Conservation (phyloP, 2,329 filamentous ascomycete genomes). For the Neonectria faginata region DNA sequence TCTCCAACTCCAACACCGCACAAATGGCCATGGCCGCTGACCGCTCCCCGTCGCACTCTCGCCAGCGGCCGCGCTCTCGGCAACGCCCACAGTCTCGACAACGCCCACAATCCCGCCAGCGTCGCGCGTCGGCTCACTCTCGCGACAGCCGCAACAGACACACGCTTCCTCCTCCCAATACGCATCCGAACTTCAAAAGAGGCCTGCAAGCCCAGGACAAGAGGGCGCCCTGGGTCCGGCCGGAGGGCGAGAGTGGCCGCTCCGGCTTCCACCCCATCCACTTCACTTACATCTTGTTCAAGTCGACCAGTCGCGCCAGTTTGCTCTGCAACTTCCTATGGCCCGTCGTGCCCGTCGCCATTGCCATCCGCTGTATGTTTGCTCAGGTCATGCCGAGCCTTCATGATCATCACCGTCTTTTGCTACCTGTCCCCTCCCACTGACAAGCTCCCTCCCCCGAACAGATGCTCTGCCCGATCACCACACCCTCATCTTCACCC, state of each 20-base stretch:
- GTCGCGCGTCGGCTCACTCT: constrained; percentile 24
- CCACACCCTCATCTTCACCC: constrained; percentile 60
- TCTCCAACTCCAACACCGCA: background rate
- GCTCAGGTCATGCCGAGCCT: background rate
- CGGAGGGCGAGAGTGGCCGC: constrained; percentile 59
- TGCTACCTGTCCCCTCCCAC: background rate
- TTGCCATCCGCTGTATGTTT: constrained; percentile 55
- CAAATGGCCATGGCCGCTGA: constrained; percentile 31
- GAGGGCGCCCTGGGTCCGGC: constrained; percentile 39
- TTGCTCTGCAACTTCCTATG: constrained; percentile 62
- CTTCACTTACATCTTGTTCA: constrained; percentile 58
- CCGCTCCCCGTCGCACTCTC: constrained; percentile 14
- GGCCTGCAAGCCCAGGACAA: constrained; percentile 27
- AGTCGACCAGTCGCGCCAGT: constrained; percentile 58
- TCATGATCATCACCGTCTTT: background rate
- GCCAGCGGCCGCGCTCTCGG: background rate
- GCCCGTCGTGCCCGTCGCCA: constrained; percentile 62
- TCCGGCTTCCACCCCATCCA: constrained; percentile 57
- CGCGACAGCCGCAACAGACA: constrained; percentile 27
- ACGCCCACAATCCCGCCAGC: constrained; percentile 1
- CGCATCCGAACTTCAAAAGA: constrained; percentile 41
- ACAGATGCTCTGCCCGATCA: constrained; percentile 51
- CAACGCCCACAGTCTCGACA: background rate
- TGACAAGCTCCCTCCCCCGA: constrained; percentile 19
- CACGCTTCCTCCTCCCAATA: constrained; percentile 45